Conservation (phyloP, 2,329 filamentous ascomycete species). For the Cercospora zeina region DNA sequence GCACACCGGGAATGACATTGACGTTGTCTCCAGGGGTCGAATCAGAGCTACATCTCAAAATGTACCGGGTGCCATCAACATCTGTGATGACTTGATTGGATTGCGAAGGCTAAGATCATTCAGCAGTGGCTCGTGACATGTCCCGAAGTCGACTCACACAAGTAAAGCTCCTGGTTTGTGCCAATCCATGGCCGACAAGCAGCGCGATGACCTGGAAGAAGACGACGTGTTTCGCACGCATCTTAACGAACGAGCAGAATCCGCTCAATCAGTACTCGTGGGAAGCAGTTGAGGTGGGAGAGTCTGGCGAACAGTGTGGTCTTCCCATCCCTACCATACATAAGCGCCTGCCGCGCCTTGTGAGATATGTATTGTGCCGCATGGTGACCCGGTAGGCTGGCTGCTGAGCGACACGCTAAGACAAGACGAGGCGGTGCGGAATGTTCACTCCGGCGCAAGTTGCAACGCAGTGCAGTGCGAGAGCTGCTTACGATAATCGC, state of each 20-base stretch:
- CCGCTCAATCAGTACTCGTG: background rate
- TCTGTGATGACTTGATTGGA: conserved; percentile 8
- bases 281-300: background rate
- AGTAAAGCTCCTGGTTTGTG: background rate
- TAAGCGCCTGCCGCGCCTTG: background rate
- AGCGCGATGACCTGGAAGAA: background rate
- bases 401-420: background rate
- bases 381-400: background rate
- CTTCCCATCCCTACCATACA: background rate
- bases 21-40: background rate
- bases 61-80: background rate
- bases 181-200: background rate
- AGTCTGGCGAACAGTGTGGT: too few relatives aligned
- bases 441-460: background rate
- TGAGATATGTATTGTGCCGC: background rate
- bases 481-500: too few relatives aligned
- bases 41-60: conserved; percentile 12
- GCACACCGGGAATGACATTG: background rate
- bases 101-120: conserved; percentile 1
- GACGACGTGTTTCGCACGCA: background rate
- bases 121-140: background rate
- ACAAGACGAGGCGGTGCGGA: background rate
- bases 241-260: background rate
- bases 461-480: background rate
- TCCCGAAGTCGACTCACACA: background rate